Evolutionary conservation across 2,329 filamentous ascomycete species (phyloP), one percentile per base, ranked within the genome.

Genomic region (Aspergillus melleus): DNA sequence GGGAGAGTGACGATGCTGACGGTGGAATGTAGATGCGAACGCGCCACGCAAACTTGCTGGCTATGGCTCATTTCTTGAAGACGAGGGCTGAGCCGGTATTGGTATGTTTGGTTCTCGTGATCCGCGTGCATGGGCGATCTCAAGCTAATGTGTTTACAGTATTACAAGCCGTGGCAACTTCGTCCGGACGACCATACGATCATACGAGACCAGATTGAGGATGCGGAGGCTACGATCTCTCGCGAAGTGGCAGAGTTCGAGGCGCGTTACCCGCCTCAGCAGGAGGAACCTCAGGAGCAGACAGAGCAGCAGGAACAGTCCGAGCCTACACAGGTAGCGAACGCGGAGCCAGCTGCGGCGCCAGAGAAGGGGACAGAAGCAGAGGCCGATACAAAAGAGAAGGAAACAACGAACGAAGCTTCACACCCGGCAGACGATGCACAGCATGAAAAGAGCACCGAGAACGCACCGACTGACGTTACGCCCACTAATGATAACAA

Each of bases 121-220:
- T 57, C 49, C 26, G 26, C 26, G 26, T 29, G 26, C 16, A 56
- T 22, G 24, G 16, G 6, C 14, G 24, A 20, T 46, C 54, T n/a
- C 53, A 22, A 52, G 16, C 26, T 22, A 46, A 65, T 44, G 20
- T 44, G n/a, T 57, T 9, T 47, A 12, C 64, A 96, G 92, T 94
- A 90, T 74, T 97, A 95, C 75, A 88, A 89, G 50, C 94, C 94
- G 0, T 96, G 90, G 89, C 87, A 92, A 67, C 81, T 90, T 58
- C 86, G 86, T 32, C 74, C 80, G 5, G 82, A 85, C 49, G 89
- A 97, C 73, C 86, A 93, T 74, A 84, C 86, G 5, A 81, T 76
- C 11, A 90, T 97, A 71, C 83, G 88, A 50, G 79, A 83, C 4
- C 93, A 96, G 74, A 81, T 91, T 29, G 80, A 83, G 51, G 85